Base-by-base conservation (phyloP, 371 early-diverging fungal species). In the Rhizopus stolonifer region DNA sequence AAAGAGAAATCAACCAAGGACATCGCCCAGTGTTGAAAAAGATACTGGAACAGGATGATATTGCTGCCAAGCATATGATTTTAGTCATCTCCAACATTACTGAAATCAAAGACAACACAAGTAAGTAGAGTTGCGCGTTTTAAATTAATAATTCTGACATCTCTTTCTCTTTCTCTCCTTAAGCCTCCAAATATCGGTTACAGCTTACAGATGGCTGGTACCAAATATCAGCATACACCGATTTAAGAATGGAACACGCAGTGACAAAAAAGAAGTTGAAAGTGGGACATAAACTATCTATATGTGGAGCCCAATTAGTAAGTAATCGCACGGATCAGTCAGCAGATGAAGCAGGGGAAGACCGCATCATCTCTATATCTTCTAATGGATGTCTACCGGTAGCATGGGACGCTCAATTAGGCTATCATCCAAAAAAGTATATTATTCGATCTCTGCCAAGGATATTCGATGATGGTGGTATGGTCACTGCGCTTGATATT, bases 181-280 rank as follows among this genome's bases (percentile, higher is more conserved):
- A 38, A 64, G 54, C 56, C 25, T 56, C 45, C 4, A 60, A 52
- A 18, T 66, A 52, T 50, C 52, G 43, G 10, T 49, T 86, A 5
- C 64, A 79, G 23, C 58, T 92, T 50, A 85, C 91, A 2, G 93
- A 92, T 69, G 89, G 90, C 1, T 92, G 93, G 93, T 90, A 92
- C 54, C 47, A 65, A 23, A 73, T 90, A 6, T 61, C 65, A 1
- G 85, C 88, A 2, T 34, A 50, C 5, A 46, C 87, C 14, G 93
- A 92, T 53, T 31, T 38, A 2, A 60, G 72, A 22, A 63, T 92
- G 61, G 62, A 64, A 29, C 49, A 57, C n/a, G 79, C 80, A 0
- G 65, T 88, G 1, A 48, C 45, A 10, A 51, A 52, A 8, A 68
- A 75, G 4, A 72, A 59, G 46, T 54, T 92, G 4, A 49, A 46